These are phyloP conservation scores for Alternaria arborescens DNA, from an alignment of 2,329 filamentous ascomycete species.

Conservation along the genomic window DNA sequence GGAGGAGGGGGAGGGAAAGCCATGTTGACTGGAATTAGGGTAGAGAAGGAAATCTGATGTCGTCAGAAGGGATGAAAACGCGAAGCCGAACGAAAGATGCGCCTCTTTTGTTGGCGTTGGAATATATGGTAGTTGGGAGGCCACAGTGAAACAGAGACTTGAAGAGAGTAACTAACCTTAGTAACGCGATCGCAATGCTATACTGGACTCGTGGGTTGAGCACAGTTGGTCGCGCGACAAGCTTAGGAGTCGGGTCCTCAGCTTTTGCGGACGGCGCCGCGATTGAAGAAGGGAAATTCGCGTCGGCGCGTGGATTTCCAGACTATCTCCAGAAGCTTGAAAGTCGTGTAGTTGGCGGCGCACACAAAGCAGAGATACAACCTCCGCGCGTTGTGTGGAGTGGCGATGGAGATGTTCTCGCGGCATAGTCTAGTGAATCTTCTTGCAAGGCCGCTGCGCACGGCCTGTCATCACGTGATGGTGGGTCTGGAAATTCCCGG, in stretches of 20 bases:
- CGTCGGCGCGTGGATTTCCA: conserved; percentile 30
- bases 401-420: conserved; percentile 31
- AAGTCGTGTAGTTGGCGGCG: conserved; percentile 23
- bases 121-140: background rate
- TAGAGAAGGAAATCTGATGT: background rate
- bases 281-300: conserved; percentile 29
- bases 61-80: conserved; percentile 7
- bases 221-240: conserved; percentile 25
- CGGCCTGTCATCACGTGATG: background rate
- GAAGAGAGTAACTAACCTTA: conserved; percentile 2
- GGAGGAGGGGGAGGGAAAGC: conserved; percentile 40
- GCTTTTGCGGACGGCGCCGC: conserved; percentile 39
- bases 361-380: conserved; percentile 31
- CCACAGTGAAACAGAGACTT: background rate
- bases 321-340: conserved; percentile 19
- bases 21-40: conserved; percentile 26
- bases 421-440: conserved; percentile 6
- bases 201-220: conserved; percentile 16
- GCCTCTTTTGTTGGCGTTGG: background rate
- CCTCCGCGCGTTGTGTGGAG: conserved; percentile 41
- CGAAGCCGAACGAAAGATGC: background rate
- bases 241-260: conserved; percentile 33
- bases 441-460: conserved; percentile 3
- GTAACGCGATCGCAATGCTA: conserved; percentile 7
- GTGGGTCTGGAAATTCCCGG: background rate